Conservation (phyloP, 768 basidiomycete genomes). For the Mycena filopes region DNA sequence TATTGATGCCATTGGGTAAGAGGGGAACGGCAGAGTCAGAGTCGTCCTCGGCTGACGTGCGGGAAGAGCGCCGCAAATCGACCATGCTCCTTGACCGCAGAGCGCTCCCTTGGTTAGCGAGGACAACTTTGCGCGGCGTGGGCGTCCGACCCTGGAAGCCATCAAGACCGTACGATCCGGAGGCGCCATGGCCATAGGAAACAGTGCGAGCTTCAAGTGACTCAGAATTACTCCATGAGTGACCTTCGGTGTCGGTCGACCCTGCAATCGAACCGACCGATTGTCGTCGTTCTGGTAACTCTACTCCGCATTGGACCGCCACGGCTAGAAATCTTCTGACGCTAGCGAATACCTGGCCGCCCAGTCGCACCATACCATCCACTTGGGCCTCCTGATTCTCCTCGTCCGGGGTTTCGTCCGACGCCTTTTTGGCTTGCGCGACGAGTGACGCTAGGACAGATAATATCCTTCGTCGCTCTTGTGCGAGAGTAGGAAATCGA, state of each 20-base stretch:
- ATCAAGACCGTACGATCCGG: slow-evolving; percentile 30
- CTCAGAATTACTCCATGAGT: slow-evolving; percentile 43
- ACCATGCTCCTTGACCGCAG: slow-evolving; percentile 64
- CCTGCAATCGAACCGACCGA: slow-evolving; percentile 41
- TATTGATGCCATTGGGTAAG: slow-evolving; percentile 42
- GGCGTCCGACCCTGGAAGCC: slow-evolving; percentile 20
- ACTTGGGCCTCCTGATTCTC: slow-evolving; percentile 65
- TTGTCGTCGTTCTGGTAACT: slow-evolving; percentile 65
- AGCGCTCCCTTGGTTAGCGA: slow-evolving; percentile 38
- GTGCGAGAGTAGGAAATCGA: slow-evolving; percentile 70
- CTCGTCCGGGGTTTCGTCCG: slow-evolving; percentile 58
- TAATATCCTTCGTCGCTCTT: slow-evolving; percentile 85
- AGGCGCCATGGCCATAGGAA: slow-evolving; percentile 40
- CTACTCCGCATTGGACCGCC: slow-evolving; percentile 79
- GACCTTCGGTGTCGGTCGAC: slow-evolving; percentile 44
- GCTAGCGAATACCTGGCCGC: slow-evolving; percentile 82
- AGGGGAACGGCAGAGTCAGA: slow-evolving; percentile 49
- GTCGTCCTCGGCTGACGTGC: slow-evolving; percentile 47
- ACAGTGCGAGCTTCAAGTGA: slow-evolving; percentile 43
- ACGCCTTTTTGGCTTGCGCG: slow-evolving; percentile 77
- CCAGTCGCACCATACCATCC: slow-evolving; percentile 82
- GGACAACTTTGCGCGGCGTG: slow-evolving; percentile 23
- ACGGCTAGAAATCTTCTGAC: slow-evolving; percentile 84
- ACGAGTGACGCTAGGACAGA: slow-evolving; percentile 86
- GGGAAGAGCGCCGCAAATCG: slow-evolving; percentile 52